phyloP scores from a whole-genome alignment of 139 green algal species.

The Chlamydomonas sp. region DNA sequence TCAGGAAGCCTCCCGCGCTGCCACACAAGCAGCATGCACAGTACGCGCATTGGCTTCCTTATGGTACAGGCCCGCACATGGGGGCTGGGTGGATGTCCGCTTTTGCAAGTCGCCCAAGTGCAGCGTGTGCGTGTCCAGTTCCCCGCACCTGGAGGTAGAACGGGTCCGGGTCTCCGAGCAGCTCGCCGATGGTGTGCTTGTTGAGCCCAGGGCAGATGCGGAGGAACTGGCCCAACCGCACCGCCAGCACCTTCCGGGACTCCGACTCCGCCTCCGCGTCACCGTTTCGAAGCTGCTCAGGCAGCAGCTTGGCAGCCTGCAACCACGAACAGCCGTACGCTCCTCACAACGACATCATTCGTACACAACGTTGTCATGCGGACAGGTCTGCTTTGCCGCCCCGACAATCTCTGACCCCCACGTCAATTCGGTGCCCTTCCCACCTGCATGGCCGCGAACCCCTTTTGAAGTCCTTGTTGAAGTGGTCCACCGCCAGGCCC shows the following conservation, averaged over 20 bases:
- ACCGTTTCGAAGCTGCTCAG: conserved; percentile 33
- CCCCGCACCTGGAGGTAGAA: conserved; percentile 77
- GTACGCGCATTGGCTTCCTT: too few species aligned
- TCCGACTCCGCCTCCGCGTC: background rate
- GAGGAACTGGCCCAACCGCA: conserved; percentile 87
- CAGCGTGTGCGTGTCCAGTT: too few species aligned
- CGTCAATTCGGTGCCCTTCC: too few species aligned
- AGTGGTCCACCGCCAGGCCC: conserved; percentile 91
- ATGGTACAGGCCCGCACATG: too few species aligned
- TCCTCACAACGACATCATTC: too few species aligned
- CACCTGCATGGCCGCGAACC: conserved; percentile 88
- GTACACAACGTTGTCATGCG: background rate
- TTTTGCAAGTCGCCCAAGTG: too few species aligned
- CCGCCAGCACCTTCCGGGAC: conserved; percentile 45
- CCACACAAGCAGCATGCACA: too few species aligned
- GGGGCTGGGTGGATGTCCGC: too few species aligned
- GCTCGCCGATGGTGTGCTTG: conserved; percentile 90
- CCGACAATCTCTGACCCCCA: background rate
- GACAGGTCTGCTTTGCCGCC: too few species aligned
- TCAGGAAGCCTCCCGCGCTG: background rate
- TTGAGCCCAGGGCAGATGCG: conserved; percentile 85
- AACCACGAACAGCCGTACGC: conserved; percentile 55
- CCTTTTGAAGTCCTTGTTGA: conserved; percentile 98
- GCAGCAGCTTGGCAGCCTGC: conserved; percentile 83
- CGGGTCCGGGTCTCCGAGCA: conserved; percentile 89